Evolutionary conservation across 2,329 filamentous ascomycete species (phyloP).

Genomic region (Teratosphaeria gauchensis): DNA sequence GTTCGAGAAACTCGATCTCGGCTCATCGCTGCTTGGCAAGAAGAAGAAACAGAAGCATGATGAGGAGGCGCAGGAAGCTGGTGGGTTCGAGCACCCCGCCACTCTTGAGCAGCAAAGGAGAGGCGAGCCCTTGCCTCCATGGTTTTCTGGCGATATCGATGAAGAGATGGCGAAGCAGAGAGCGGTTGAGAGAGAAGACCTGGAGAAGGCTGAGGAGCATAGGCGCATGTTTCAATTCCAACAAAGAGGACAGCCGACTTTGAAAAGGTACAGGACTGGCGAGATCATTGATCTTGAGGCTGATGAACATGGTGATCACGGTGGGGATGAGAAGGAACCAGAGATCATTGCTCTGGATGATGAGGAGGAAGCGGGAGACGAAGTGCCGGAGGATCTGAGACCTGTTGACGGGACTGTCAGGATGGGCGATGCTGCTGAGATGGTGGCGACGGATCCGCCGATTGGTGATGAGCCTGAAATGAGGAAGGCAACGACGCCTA

Average conservation of each 20-base stretch:
- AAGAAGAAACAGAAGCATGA: conserved; percentile 45
- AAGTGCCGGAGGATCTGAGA: conserved; percentile 32
- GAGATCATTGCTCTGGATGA: conserved; percentile 34
- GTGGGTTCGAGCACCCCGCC: conserved; percentile 47
- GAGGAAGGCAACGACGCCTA: background rate
- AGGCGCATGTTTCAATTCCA: conserved; percentile 53
- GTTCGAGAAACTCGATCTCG: conserved; percentile 71
- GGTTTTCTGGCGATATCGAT: conserved; percentile 53
- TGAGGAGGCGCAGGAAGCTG: conserved; percentile 41
- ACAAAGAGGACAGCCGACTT: conserved; percentile 40
- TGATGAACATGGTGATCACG: conserved; percentile 30
- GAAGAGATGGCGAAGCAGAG: conserved; percentile 47
- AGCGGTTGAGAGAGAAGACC: conserved; percentile 30
- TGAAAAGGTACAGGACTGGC: conserved; percentile 45
- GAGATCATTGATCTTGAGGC: conserved; percentile 41
- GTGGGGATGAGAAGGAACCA: conserved; percentile 1
- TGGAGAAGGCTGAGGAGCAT: conserved; percentile 50
- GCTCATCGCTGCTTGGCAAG: conserved; percentile 47
- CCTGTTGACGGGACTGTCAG: conserved; percentile 21
- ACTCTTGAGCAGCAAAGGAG: conserved; percentile 31
- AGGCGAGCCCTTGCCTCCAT: conserved; percentile 61
- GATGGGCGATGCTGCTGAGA: conserved; percentile 19
- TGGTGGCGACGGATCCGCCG: conserved; percentile 33
- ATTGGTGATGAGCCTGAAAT: background rate
- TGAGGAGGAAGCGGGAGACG: background rate